A percentile compares a stretch with the other conserved stretches of the same genome.
phyloP scores from a whole-genome alignment of 352 stramenopile species.

The Phytopythium delawarense region DNA sequence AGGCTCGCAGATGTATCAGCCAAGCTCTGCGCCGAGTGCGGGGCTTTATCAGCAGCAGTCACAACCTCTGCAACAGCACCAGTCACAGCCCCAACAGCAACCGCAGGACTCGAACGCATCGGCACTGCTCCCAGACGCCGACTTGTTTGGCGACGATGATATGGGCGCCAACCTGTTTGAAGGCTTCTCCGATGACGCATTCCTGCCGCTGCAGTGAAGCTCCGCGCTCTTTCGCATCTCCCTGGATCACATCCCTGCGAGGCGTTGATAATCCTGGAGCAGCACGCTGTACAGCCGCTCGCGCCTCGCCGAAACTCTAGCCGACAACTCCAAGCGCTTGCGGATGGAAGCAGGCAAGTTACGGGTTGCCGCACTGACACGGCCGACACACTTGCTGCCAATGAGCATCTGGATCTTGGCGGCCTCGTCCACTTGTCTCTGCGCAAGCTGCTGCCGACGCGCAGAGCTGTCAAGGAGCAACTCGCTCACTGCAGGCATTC shows the following conservation, averaged over 20 bases:
- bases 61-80: conserved; percentile 18
- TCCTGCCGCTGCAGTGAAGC: conserved; percentile 23
- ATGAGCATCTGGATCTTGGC: conserved; percentile 73
- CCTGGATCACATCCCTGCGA: conserved; percentile 5
- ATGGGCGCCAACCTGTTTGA: conserved; percentile 63
- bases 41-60: conserved; percentile 7
- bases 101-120: conserved; percentile 10
- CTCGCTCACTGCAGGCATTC: conserved; percentile 23
- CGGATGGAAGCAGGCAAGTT: conserved; percentile 53
- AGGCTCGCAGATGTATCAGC: conserved; percentile 7
- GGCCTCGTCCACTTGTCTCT: conserved; percentile 36
- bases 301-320: conserved; percentile 35
- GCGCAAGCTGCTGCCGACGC: conserved; percentile 16
- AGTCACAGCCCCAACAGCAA: conserved; percentile 20
- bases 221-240: not conserved
- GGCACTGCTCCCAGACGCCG: conserved; percentile 19
- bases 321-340: conserved; percentile 38
- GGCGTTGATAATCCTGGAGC: conserved; percentile 35
- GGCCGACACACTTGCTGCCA: conserved; percentile 46
- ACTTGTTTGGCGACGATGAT: conserved; percentile 41
- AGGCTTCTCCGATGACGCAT: conserved; percentile 64
- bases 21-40: not conserved
- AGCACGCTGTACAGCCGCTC: conserved; percentile 55
- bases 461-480: conserved; percentile 52
- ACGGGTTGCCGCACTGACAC: conserved; percentile 38